Conservation (phyloP, 106 monocot genomes). For the Narthecium ossifragum region DNA sequence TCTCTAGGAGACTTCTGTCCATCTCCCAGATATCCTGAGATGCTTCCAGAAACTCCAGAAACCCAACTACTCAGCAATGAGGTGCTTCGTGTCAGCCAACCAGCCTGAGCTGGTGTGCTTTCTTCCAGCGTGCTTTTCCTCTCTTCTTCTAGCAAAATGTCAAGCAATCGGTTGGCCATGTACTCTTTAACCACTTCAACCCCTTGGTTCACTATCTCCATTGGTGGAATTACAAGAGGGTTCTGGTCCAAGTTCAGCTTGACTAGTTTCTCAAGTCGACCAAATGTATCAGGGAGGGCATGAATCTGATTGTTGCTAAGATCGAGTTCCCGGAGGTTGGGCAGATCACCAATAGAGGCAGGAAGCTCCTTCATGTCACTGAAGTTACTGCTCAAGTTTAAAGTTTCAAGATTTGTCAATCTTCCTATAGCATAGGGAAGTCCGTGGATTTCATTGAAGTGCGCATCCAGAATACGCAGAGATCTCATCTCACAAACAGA, state of each 20-base stretch:
- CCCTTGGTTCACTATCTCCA: conserved; percentile 51
- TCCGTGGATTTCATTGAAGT: conserved; percentile 84
- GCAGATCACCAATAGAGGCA: conserved; percentile 55
- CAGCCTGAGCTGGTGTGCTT: conserved; percentile 9
- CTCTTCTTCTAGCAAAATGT: conserved; percentile 50
- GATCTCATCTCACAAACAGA: conserved; percentile 75
- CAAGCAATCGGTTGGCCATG: conserved; percentile 45
- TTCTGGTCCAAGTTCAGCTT: conserved; percentile 75
- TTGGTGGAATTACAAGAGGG: conserved; percentile 59
- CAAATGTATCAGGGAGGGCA: conserved; percentile 71
- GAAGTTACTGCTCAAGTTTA: conserved; percentile 86
- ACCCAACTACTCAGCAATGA: conserved; percentile 45
- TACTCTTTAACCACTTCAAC: conserved; percentile 61
- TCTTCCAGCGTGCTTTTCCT: conserved; percentile 23
- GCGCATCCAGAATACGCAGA: conserved; percentile 61
- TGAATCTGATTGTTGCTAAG: conserved; percentile 95
- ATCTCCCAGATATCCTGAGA: conserved; percentile 36
- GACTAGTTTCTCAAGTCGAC: conserved; percentile 47
- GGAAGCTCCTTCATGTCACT: conserved; percentile 76
- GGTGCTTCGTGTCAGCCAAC: conserved; percentile 49
- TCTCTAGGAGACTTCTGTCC: conserved; percentile 39
- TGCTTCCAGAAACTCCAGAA: conserved; percentile 42
- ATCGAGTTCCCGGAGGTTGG: conserved; percentile 69
- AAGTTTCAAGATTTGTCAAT: conserved; percentile 55
- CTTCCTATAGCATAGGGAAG: conserved; percentile 73